phyloP scores from a whole-genome alignment of 371 early-diverging fungal genomes.

The Mucor mucedo region DNA sequence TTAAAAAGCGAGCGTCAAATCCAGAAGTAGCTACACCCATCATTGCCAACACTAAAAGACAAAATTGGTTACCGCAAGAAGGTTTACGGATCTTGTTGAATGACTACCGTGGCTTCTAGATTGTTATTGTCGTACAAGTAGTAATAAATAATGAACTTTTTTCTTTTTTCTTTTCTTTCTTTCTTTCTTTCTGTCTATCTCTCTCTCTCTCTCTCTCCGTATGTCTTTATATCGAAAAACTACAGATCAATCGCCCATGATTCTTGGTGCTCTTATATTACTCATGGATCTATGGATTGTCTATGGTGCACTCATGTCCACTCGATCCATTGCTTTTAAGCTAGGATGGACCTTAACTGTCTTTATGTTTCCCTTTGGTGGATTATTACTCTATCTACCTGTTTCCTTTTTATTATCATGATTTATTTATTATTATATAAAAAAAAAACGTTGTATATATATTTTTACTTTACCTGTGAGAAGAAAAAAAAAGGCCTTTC shows the following conservation, averaged over 20 bases:
- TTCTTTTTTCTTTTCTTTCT: conserved; percentile 6
- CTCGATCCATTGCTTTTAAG: conserved; percentile 21
- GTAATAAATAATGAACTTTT: conserved; percentile 5
- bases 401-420: conserved; percentile 9
- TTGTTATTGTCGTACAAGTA: conserved; percentile 11
- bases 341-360: conserved; percentile 18
- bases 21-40: conserved; percentile 22
- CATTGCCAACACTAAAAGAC: neutral
- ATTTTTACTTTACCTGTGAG: no score
- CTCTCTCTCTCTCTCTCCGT: neutral
- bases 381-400: conserved; percentile 25
- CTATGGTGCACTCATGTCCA: conserved; percentile 21
- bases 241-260: conserved; percentile 12
- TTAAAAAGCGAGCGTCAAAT: conserved; percentile 41
- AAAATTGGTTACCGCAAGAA: conserved; percentile 36
- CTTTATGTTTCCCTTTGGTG: conserved; percentile 27
- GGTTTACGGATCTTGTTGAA: conserved; percentile 40
- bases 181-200: conserved; percentile 5
- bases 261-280: conserved; percentile 23
- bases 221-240: neutral
- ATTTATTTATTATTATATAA: neutral
- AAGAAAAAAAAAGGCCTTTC: no score
- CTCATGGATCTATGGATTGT: conserved; percentile 19
- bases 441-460: no score
- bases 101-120: conserved; percentile 21